These are phyloP conservation scores for Plantago coronopus DNA, from an alignment of 305 asterid genomes.

Conservation along the genomic window DNA sequence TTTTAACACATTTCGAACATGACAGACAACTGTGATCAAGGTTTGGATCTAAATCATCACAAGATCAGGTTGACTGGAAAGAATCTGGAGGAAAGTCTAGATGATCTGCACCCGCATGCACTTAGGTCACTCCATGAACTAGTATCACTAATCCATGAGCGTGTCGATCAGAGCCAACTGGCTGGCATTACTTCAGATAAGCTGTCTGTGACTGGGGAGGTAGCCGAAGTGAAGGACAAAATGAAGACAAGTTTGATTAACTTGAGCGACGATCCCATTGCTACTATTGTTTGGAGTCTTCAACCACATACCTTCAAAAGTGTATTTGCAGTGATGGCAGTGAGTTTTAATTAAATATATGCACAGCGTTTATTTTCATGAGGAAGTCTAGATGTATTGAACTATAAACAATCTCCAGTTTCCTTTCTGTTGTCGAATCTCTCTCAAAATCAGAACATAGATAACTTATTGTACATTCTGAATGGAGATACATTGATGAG, in stretches of 20 bases:
- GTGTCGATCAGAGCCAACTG: slow-evolving; percentile 45
- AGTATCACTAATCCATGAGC: slow-evolving; percentile 63
- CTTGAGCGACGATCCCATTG: slow-evolving; percentile 70
- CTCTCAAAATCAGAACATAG: too few species aligned
- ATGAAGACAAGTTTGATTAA: slow-evolving; percentile 31
- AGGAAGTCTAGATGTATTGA: slow-evolving; percentile 15
- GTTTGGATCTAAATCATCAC: slow-evolving; percentile 29
- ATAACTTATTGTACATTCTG: too few species aligned
- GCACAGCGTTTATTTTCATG: slow-evolving; percentile 7
- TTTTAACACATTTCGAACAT: slow-evolving; percentile 25
- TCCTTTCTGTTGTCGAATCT: slow-evolving; percentile 5
- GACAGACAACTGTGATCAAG: slow-evolving; percentile 34
- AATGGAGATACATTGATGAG: too few species aligned
- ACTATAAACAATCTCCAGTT: slow-evolving; percentile 7
- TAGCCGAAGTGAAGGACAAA: slow-evolving; percentile 29
- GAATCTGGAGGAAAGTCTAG: slow-evolving; percentile 36
- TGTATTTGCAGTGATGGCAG: slow-evolving; percentile 73
- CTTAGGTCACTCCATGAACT: slow-evolving; percentile 64
- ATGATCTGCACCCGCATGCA: slow-evolving; percentile 55
- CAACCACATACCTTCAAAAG: slow-evolving; percentile 54
- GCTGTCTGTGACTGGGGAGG: slow-evolving; percentile 34
- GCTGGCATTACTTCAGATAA: slow-evolving; percentile 30
- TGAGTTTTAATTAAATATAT: slow-evolving; percentile 38
- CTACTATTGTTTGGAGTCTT: slow-evolving; percentile 67
- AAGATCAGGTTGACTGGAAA: slow-evolving; percentile 33